A percentile compares a stretch with the other conserved stretches of the same genome.
Conservation (phyloP, 2,329 filamentous ascomycete species). For the Fusarium siculi region DNA sequence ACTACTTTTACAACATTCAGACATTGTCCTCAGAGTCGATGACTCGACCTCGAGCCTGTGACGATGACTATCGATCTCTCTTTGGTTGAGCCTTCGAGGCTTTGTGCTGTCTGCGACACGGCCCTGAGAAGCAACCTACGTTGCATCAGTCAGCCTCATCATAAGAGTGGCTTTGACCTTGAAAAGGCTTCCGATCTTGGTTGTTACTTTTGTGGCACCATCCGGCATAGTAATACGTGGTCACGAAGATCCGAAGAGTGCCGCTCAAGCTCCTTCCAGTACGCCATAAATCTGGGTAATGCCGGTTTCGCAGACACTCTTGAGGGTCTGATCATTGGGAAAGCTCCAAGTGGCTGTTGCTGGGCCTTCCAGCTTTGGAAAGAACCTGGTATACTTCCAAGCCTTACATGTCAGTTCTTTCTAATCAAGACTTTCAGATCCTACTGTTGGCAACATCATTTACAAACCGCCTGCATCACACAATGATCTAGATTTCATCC, state of each 20-base stretch:
- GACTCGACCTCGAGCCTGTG: no score
- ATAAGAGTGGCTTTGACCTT: neutral
- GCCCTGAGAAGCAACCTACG: neutral
- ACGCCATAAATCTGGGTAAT: neutral
- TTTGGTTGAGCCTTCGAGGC: neutral
- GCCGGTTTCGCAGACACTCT: neutral
- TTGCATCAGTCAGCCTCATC: neutral
- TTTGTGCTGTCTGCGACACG: neutral
- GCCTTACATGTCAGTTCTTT: no score
- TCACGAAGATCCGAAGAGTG: neutral
- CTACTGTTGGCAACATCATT: rapidly evolving
- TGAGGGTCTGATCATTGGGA: neutral
- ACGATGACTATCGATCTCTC: no score
- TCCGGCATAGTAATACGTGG: neutral
- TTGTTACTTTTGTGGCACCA: neutral
- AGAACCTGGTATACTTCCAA: neutral
- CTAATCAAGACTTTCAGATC: neutral
- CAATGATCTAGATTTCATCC: neutral
- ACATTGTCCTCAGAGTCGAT: no score
- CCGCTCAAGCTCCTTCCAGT: neutral
- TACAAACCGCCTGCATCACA: neutral
- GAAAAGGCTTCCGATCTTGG: neutral
- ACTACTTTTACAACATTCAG: neutral
- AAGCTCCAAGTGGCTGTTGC: neutral
- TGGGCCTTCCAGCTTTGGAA: neutral